These are phyloP conservation scores for Platanthera zijinensis DNA, from an alignment of 106 monocot species.

Conservation along the genomic window DNA sequence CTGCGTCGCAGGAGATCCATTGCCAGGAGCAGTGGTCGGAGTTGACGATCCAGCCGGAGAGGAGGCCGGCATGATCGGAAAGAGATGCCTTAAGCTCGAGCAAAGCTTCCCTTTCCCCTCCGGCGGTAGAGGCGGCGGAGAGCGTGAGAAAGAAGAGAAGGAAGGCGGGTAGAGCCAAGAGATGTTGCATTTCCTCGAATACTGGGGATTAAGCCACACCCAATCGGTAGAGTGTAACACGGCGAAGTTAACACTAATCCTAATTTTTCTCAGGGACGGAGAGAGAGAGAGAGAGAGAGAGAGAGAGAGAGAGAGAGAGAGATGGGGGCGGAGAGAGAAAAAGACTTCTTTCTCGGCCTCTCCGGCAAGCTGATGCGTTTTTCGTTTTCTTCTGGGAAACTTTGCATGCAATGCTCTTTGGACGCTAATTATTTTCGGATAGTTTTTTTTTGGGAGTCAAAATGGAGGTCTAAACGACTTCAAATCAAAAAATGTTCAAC, in stretches of 20 bases:
- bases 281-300: too few species aligned
- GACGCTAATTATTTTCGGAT: too few species aligned
- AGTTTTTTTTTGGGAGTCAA: too few species aligned
- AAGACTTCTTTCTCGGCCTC: too few species aligned
- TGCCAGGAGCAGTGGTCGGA: slow-evolving; percentile 2
- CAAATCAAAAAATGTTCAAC: too few species aligned
- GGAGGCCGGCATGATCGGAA: neutral
- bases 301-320: too few species aligned
- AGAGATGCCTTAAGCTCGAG: neutral
- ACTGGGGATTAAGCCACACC: neutral
- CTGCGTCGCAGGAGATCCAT: neutral
- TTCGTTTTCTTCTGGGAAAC: too few species aligned
- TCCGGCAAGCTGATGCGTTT: too few species aligned
- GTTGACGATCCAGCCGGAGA: neutral
- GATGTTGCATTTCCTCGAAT: neutral
- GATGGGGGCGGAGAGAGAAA: too few species aligned
- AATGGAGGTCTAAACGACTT: too few species aligned
- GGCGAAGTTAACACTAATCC: neutral
- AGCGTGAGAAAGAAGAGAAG: neutral
- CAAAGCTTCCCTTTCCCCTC: neutral
- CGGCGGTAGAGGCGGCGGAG: neutral
- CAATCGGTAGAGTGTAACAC: neutral
- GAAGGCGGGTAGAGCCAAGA: neutral
- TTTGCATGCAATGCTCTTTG: too few species aligned
- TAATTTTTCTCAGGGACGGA: neutral